Percentiles rank a stretch among this genome's conserved stretches.
These are phyloP conservation scores for Rhizopogon roseolus DNA, from an alignment of 768 basidiomycete species.

Conservation along the genomic window DNA sequence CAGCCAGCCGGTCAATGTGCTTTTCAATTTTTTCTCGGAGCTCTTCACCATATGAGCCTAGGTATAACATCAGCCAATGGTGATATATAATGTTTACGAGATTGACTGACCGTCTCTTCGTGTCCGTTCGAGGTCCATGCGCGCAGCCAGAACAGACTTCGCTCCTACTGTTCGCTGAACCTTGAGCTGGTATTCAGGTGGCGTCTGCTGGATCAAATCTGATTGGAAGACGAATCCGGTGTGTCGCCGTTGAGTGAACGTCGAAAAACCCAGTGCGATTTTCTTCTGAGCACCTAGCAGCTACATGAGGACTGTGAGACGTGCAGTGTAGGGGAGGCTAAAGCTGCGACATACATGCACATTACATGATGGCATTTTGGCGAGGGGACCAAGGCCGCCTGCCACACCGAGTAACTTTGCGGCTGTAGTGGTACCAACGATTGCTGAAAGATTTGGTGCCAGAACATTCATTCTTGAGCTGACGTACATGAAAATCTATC, in stretches of 20 bases:
- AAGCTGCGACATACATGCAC: slow-evolving; percentile 64
- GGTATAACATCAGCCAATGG: neutral
- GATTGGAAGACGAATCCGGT: slow-evolving; percentile 98
- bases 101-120: slow-evolving; percentile 66
- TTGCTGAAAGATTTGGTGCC: slow-evolving; percentile 96
- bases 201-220: slow-evolving; percentile 79
- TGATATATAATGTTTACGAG: slow-evolving; percentile 2
- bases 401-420: slow-evolving; percentile 97
- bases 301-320: slow-evolving; percentile 33
- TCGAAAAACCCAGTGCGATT: slow-evolving; percentile 89
- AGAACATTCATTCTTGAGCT: slow-evolving; percentile 98
- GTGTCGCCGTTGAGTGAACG: slow-evolving; percentile 81
- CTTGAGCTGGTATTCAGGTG: slow-evolving; percentile 86
- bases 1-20: slow-evolving; percentile 85
- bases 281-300: slow-evolving; percentile 93
- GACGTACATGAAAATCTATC: slow-evolving; percentile 96
- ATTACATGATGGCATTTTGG: slow-evolving; percentile 94
- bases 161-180: slow-evolving; percentile 92
- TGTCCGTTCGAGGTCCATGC: slow-evolving; percentile 90
- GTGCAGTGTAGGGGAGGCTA: neutral
- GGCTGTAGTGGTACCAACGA: slow-evolving; percentile 97
- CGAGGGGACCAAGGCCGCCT: slow-evolving; percentile 84
- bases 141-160: slow-evolving; percentile 82
- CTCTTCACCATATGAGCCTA: slow-evolving; percentile 76
- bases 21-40: slow-evolving; percentile 89